Evolutionary conservation across 768 basidiomycete genomes (phyloP), one percentile per base, ranked within the genome.

Genomic region (Dioszegia aurantiaca): DNA sequence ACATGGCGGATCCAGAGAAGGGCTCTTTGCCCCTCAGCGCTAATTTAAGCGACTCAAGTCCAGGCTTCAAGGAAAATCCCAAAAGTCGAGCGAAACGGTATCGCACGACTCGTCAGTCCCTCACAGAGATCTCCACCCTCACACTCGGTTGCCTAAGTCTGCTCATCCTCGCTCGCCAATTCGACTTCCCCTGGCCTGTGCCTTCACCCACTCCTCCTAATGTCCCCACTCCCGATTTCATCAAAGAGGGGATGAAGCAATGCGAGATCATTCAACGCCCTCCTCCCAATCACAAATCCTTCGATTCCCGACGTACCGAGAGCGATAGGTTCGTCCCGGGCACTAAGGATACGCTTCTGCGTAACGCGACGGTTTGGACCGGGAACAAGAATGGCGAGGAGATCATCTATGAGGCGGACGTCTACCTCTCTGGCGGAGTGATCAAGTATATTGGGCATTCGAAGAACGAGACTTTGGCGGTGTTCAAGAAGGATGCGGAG

Each of bases 301-400:
- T 64, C 45, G 59, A 56, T 6, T 9, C 40, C 8, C 56, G 61
- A 26, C 52, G 78, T 4, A 67, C 43, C 0, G 9, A 23, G 4
- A 70, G 56, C 30, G 78, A 79, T 49, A 66, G 77, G 12, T 77
- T 65, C 59, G 77, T 70, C 8, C 47, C 60, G 19, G 86, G 83
- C 0, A 86, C 87, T 0, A 68, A 67, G 3, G 71, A 84, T 0
- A 79, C 81, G 1, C 77, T 85, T 26, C 80, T 91, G 30, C 80
- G 78, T 58, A 88, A 90, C 69, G 87, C 85, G 10, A 84, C 82
- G 4, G 81, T 90, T 27, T 91, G 89, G 89, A 89, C 88, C 2
- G 89, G 88, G 0, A 74, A 78, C 8, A 63, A 80, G 10, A 78
- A 82, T 30, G 88, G 87, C 0, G 77, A 83, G 4, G 82, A 87